Base-by-base conservation (phyloP, 768 basidiomycete species). In the Hemileccinum impolitum region DNA sequence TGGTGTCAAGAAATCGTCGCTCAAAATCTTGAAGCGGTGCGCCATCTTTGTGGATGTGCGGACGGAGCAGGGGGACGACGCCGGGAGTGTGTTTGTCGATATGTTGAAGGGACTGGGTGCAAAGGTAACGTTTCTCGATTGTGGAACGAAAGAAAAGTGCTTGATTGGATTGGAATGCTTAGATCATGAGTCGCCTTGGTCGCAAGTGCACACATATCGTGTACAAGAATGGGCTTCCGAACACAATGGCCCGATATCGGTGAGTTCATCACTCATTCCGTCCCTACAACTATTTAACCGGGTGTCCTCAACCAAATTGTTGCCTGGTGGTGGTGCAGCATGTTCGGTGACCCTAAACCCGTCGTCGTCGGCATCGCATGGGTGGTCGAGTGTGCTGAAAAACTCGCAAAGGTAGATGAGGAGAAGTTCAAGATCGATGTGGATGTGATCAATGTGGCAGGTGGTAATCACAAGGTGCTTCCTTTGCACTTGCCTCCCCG, bases 381-480 rank as follows among this genome's bases (percentile, higher is more conserved):
- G 92, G 87, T 94, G 5, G 87, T 93, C 2, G 84, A 90, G 60
- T 94, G 90, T 55, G 85, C 78, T 2, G 90, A 93, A 58, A 79
- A 82, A 53, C 74, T 77, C 39, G 65, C 65, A 34, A 77, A 68
- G 39, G 79, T 87, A 3, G 87, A 85, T 19, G 91, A 91, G 62
- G 65, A 71, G 4, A 75, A 70, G 38, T 88, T 82, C 61, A 67
- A 82, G 28, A 75, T 92, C 44, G 81, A 89, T 58, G 68, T 90
- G 3, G 82, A 80, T 17, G 5, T 57, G 30, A 70, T 72, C 44
- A 82, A 84, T 46, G 72, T 86, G 19, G 79, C 79, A 4, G 82
- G 83, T 17, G 72, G 68, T 7, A 76, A 75, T 58, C 84, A 75
- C 61, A 89, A 88, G 77, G 88, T 87, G 44, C 39, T 53, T 23